Base-by-base conservation (phyloP, 768 basidiomycete species). In the Tylopilus plumbeoviolaceoides region DNA sequence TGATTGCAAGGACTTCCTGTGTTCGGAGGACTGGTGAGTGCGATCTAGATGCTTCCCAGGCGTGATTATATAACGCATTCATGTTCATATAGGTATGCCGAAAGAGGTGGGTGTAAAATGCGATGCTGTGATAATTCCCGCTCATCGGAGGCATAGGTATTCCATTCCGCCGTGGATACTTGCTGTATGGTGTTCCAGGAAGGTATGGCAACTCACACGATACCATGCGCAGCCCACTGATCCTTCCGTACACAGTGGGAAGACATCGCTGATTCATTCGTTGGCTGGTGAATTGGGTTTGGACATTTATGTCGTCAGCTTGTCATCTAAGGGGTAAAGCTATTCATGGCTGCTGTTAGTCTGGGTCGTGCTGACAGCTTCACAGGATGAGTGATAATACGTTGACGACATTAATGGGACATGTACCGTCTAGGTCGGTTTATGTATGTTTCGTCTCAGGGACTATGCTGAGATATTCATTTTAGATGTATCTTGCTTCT, bases 331-430 rank as follows among this genome's bases (percentile, higher is more conserved):
- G 69, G 90, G 90, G 90, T 87, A 73, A 60, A 78, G 53, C 20
- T 60, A 36, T 48, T 45, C 45, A 41, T 56, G 47, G 48, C 20
- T 38, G 49, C 38, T 15, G 10, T 25, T 41, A 31, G 58, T 30
- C 42, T 38, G 17, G 44, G 51, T 31, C 25, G 21, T 54, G 51
- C 59, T 58, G 51, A 56, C 48, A 45, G 38, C 14, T 51, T 21
- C 61, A 31, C 63, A 91, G 90, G 57, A 93, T 93, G 90, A 91
- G 87, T 69, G 91, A 93, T 72, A 91, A 90, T 72, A 93, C 84
- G 5, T 73, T 93, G 69, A 81, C 88, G 53, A 88, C 87, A 53
- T 77, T 93, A 64, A 91, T 93, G 91, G 88, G 87, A 48, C 82
- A 85, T 75, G 89, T 93, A 64, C 91, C 91, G 25, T 81, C 87